Evolutionary conservation across 306 rosid genomes (phyloP), one percentile per base, ranked within the genome.

Genomic region (barrel medic (Medicago truncatula)): DNA sequence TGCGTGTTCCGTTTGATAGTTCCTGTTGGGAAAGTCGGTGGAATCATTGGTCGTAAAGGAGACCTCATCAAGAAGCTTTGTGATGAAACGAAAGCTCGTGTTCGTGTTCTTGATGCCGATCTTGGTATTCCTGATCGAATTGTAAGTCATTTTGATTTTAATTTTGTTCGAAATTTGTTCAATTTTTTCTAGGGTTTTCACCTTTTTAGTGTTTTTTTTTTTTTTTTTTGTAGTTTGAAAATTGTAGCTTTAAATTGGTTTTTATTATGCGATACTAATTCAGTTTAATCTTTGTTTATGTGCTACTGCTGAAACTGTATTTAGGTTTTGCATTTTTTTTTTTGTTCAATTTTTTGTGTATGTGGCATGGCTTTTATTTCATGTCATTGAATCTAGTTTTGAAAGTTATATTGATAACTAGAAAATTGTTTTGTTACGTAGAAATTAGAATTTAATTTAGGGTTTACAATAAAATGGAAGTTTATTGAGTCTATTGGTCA

Each of bases 11-110:
- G 98, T 23, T 86, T 90, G 7, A 80, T 94, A 28, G 97, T 90
- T 34, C 98, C 97, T 47, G 92, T 91, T 21, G 76, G 80, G 13
- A 94, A 91, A 76, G 98, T 94, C 0, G 98, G 98, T 25, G 85
- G 94, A 88, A 94, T 94, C 62, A 94, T 94, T 44, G 98, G 98
- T 0, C 94, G 97, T 2, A 94, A 86, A 82, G 98, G 98, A 1
- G 98, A 94, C 50, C 91, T 94, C 68, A 88, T 91, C 68, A 94
- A 91, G 89, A 94, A 86, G 96, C 82, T 84, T 83, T 94, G 96
- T 36, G 98, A 91, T 74, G 98, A 94, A 52, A 91, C 96, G 6
- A 85, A 88, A 38, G 96, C 98, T 2, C 93, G 98, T 54, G 82
- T 94, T 82, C 96, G 97, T 12, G 90, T 94, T 25, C 94, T 94